Percentiles rank a stretch among this genome's conserved stretches.
phyloP scores from a whole-genome alignment of 2,329 filamentous ascomycete genomes.

The Calonectria pteridis region DNA sequence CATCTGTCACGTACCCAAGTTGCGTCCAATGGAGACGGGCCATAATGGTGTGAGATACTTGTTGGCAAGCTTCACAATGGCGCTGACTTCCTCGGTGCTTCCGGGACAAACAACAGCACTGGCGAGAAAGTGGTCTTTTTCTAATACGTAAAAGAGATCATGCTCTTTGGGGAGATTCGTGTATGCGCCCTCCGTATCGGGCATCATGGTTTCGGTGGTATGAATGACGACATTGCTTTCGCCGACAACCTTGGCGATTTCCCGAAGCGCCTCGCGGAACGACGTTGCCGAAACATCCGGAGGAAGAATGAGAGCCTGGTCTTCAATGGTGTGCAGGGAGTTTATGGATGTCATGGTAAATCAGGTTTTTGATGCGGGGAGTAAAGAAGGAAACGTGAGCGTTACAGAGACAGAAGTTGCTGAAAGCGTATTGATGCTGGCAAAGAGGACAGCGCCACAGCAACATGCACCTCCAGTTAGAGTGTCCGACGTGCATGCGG shows the following conservation, averaged over 20 bases:
- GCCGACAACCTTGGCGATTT: neutral
- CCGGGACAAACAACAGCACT: slow-evolving; percentile 14
- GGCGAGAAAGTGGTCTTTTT: slow-evolving; percentile 17
- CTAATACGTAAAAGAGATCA: slow-evolving; percentile 21
- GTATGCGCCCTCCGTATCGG: neutral
- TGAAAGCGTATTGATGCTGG: neutral
- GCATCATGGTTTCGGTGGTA: neutral
- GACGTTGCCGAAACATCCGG: neutral
- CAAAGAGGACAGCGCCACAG: neutral
- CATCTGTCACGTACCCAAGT: neutral
- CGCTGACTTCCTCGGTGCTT: slow-evolving; percentile 18
- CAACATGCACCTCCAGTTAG: neutral
- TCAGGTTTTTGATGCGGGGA: neutral
- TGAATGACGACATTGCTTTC: neutral
- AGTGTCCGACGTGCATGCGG: neutral
- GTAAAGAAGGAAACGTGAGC: neutral
- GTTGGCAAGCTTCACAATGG: slow-evolving; percentile 24
- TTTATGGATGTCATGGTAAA: neutral
- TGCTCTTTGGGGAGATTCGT: slow-evolving; percentile 6
- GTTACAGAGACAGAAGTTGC: neutral
- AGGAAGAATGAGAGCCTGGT: neutral
- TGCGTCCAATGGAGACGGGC: slow-evolving; percentile 22
- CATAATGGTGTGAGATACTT: slow-evolving; percentile 13
- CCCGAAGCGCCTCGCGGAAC: neutral
- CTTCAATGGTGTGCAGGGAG: neutral